These are phyloP conservation scores for Saprolegnia diclina DNA, from an alignment of 352 stramenopile genomes.

Conservation along the genomic window DNA sequence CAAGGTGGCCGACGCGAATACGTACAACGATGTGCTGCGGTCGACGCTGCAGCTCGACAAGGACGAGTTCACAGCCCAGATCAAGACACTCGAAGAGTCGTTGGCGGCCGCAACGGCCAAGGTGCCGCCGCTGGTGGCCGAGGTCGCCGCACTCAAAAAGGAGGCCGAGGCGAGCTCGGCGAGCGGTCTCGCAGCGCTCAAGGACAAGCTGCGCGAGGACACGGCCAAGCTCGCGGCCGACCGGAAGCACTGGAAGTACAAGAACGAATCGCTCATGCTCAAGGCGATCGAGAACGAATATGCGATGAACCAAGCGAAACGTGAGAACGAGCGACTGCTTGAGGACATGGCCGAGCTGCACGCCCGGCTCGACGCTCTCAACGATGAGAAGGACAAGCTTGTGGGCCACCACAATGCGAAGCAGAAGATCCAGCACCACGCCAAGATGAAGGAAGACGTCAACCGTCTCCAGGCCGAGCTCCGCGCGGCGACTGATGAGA, in stretches of 20 bases:
- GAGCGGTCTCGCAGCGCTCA: not conserved
- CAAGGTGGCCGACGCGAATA: not conserved
- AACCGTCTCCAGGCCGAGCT: constrained; percentile 70
- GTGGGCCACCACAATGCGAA: constrained; percentile 71
- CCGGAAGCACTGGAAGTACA: not conserved
- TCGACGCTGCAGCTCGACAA: not conserved
- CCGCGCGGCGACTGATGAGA: constrained; percentile 55
- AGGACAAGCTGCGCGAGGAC: not conserved
- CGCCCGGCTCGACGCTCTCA: constrained; percentile 10
- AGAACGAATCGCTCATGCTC: constrained; percentile 26
- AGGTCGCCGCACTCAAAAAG: not conserved
- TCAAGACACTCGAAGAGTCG: not conserved
- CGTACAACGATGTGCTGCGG: not conserved
- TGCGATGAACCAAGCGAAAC: constrained; percentile 28
- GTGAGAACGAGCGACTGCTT: constrained; percentile 27
- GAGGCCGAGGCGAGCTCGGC: not conserved
- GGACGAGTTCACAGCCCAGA: not conserved
- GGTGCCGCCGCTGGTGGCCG: not conserved
- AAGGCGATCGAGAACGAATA: constrained; percentile 30
- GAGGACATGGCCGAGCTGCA: constrained; percentile 29
- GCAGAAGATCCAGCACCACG: constrained; percentile 80
- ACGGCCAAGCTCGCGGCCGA: not conserved
- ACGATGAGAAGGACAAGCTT: constrained; percentile 60
- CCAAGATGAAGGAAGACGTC: constrained; percentile 78
- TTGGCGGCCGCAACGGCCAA: not conserved